A percentile compares a stretch with the other conserved stretches of the same genome.
These are phyloP conservation scores for Filosporella fistucella DNA, from an alignment of 495 filamentous ascomycete genomes.

Conservation along the genomic window DNA sequence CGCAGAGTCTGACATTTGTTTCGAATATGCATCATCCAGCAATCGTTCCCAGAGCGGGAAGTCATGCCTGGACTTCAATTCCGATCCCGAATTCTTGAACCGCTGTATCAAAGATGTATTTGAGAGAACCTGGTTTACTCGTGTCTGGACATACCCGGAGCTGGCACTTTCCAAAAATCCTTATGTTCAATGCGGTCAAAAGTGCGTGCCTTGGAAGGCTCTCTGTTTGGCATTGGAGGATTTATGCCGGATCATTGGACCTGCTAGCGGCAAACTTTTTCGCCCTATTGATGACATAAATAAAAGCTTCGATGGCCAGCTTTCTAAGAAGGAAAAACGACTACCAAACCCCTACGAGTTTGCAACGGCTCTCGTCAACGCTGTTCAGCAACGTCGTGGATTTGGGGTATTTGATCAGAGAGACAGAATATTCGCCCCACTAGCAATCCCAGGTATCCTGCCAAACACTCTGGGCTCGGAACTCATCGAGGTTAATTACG, in stretches of 20 bases:
- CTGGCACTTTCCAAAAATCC: conserved; percentile 20
- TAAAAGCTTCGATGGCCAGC: background rate
- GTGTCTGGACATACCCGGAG: conserved; percentile 27
- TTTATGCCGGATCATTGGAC: background rate
- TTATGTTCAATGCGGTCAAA: conserved; percentile 20
- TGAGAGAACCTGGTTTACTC: conserved; percentile 18
- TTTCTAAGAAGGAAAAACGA: background rate
- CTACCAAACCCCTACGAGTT: too few relatives aligned
- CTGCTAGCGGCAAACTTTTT: background rate
- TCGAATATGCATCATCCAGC: background rate
- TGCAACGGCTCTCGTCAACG: too few relatives aligned
- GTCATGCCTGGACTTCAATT: too few relatives aligned
- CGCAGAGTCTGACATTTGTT: background rate
- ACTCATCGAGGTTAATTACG: background rate
- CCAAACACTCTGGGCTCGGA: background rate
- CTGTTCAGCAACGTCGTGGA: too few relatives aligned
- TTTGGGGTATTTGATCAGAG: conserved; percentile 3
- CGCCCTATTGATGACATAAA: background rate
- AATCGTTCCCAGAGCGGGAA: too few relatives aligned
- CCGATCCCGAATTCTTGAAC: too few relatives aligned
- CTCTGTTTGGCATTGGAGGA: background rate
- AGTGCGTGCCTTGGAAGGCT: conserved; percentile 13
- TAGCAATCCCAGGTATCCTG: too few relatives aligned
- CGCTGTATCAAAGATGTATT: background rate
- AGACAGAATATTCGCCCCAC: conserved; percentile 8